A percentile compares a stretch with the other conserved stretches of the same genome.
Evolutionary conservation across 257 asterid genomes (phyloP).

Genomic region (Solanum peruvianum): DNA sequence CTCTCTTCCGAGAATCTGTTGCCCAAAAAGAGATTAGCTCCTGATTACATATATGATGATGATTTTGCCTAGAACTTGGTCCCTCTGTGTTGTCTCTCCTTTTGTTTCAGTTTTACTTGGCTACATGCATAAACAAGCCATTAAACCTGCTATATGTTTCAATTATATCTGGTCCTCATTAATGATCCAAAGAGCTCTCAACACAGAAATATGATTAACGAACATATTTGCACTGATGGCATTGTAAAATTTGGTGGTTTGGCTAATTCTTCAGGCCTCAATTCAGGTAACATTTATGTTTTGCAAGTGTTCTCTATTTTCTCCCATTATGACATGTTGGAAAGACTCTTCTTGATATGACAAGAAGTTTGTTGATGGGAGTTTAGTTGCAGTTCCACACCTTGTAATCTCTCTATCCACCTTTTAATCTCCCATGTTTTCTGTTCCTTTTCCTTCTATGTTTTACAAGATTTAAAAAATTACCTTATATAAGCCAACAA

Average conservation of each 20-base stretch:
- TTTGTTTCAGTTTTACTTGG: neutral
- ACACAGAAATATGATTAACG: neutral
- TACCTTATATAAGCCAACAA: too few species aligned
- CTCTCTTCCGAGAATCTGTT: conserved; percentile 21
- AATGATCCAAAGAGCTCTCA: neutral
- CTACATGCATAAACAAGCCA: neutral
- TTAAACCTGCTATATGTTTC: neutral
- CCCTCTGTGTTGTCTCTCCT: too few species aligned
- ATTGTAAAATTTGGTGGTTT: neutral
- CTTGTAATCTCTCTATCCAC: neutral
- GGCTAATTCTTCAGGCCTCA: neutral
- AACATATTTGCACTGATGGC: neutral
- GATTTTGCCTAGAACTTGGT: conserved; percentile 43
- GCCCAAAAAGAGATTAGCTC: conserved; percentile 35
- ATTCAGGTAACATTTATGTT: neutral
- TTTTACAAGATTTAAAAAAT: too few species aligned
- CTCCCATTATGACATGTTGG: neutral
- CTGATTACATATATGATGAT: conserved; percentile 32
- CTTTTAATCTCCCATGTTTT: too few species aligned
- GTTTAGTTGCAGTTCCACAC: neutral
- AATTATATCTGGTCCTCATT: neutral
- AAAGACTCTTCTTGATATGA: neutral
- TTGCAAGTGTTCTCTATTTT: neutral
- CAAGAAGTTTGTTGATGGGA: neutral
- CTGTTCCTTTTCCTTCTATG: too few species aligned